These are phyloP conservation scores for Liriodendron chinense DNA, from an alignment of 164 flowering plant species.

Conservation along the genomic window DNA sequence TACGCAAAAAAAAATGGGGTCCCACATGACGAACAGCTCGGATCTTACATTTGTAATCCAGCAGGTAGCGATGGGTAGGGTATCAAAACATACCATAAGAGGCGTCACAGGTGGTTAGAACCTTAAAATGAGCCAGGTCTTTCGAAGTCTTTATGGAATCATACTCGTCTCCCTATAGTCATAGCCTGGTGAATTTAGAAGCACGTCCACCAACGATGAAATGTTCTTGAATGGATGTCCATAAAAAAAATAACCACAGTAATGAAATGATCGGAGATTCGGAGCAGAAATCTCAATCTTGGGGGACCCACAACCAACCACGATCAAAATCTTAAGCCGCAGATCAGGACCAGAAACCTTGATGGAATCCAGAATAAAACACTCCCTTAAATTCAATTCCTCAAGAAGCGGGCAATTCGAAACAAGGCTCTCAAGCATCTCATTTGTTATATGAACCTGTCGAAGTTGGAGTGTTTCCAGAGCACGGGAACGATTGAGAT, in stretches of 20 bases:
- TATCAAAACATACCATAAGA: too few species aligned
- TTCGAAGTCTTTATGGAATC: too few species aligned
- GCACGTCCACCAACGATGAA: background rate
- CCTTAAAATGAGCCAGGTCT: too few species aligned
- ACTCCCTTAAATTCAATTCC: conserved; percentile 1
- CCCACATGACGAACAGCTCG: too few species aligned
- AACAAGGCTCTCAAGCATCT: conserved; percentile 1
- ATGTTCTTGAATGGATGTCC: background rate
- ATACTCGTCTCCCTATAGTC: too few species aligned
- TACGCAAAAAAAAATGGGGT: too few species aligned
- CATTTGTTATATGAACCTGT: background rate
- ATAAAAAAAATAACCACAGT: background rate
- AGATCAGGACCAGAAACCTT: conserved; percentile 2
- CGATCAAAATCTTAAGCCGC: conserved; percentile 3
- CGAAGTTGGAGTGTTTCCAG: conserved; percentile 5
- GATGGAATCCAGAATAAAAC: background rate
- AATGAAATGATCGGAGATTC: conserved; percentile 11
- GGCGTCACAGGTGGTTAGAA: too few species aligned
- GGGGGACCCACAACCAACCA: conserved; percentile 1
- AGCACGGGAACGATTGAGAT: conserved; percentile 2
- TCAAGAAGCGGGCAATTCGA: conserved; percentile 11
- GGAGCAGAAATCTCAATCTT: conserved; percentile 9
- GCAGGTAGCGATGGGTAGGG: too few species aligned
- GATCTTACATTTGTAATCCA: too few species aligned
- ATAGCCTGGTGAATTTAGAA: too few species aligned